Evolutionary conservation across 1,284 basidiomycete genomes (phyloP).

Genomic region (Malassezia dermatis): DNA sequence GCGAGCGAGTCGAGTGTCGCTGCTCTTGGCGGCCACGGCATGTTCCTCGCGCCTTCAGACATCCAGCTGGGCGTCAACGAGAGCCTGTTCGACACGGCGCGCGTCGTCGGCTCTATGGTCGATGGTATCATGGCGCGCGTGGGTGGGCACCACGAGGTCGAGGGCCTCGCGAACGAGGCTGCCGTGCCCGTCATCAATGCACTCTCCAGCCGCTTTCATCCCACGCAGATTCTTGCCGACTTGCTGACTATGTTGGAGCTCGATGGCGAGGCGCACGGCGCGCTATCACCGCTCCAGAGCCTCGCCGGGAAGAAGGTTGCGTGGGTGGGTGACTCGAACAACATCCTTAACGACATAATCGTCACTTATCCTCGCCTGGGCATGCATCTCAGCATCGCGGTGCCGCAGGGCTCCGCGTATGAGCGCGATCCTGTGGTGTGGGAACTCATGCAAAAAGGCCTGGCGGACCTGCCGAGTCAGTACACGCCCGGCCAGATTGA

Average conservation of each 20-base stretch:
- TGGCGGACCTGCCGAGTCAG: constrained; percentile 47
- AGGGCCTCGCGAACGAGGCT: constrained; percentile 79
- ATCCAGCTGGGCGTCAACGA: constrained; percentile 97
- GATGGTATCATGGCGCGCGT: constrained; percentile 96
- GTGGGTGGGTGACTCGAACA: constrained; percentile 90
- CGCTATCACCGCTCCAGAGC: constrained; percentile 43
- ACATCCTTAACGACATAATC: constrained; percentile 94
- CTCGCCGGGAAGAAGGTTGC: constrained; percentile 52
- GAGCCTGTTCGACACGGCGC: constrained; percentile 67
- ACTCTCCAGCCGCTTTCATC: constrained; percentile 88
- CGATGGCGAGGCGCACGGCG: constrained; percentile 30
- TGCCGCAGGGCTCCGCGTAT: constrained; percentile 59
- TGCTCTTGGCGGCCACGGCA: constrained; percentile 59
- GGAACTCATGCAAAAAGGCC: constrained; percentile 40
- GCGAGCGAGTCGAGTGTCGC: constrained; percentile 62
- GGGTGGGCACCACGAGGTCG: constrained; percentile 79
- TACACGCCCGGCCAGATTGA: constrained; percentile 52
- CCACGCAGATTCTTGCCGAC: constrained; percentile 89
- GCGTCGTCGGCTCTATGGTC: constrained; percentile 79
- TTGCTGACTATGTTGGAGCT: constrained; percentile 74
- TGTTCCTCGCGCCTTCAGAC: constrained; percentile 83
- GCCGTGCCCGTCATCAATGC: constrained; percentile 90
- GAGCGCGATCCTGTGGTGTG: constrained; percentile 69
- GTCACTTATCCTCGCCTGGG: constrained; percentile 86
- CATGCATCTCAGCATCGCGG: constrained; percentile 72